Evolutionary conservation across 176 grass and related monocot genomes (phyloP).

Genomic region (Leersia perrieri): DNA sequence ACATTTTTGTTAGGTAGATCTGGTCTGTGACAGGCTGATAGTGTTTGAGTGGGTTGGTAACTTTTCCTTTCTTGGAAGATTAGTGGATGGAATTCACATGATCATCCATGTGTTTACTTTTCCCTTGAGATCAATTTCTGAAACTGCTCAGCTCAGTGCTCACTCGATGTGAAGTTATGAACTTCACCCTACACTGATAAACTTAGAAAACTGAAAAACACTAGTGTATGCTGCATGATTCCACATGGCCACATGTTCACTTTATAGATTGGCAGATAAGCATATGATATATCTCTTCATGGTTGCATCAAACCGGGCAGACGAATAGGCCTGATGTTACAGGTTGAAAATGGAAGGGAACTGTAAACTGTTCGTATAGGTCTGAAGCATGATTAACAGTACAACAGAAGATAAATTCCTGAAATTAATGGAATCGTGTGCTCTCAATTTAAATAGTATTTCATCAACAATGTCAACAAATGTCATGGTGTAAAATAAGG

Average conservation of each 20-base stretch:
- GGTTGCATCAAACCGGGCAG: neutral
- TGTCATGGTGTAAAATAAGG: constrained; percentile 10
- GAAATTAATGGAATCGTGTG: neutral
- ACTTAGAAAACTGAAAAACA: too few species aligned
- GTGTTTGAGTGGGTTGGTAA: constrained; percentile 3
- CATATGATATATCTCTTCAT: neutral
- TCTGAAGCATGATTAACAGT: too few species aligned
- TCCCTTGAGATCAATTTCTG: neutral
- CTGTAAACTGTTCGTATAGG: neutral
- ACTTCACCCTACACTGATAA: too few species aligned
- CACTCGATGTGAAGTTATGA: too few species aligned
- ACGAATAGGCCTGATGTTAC: neutral
- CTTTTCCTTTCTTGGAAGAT: neutral
- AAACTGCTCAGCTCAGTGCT: neutral
- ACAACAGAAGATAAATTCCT: neutral
- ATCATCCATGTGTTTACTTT: neutral
- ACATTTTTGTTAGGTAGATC: neutral
- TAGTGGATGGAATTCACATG: neutral
- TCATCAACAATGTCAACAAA: constrained; percentile 22
- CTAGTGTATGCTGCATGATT: too few species aligned
- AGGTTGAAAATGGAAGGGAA: neutral
- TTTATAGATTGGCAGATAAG: neutral
- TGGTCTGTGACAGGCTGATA: neutral
- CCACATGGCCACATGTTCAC: neutral
- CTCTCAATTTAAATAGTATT: constrained; percentile 13